phyloP scores from a whole-genome alignment of 148 eudicot species.

The Polygonum maritimum region DNA sequence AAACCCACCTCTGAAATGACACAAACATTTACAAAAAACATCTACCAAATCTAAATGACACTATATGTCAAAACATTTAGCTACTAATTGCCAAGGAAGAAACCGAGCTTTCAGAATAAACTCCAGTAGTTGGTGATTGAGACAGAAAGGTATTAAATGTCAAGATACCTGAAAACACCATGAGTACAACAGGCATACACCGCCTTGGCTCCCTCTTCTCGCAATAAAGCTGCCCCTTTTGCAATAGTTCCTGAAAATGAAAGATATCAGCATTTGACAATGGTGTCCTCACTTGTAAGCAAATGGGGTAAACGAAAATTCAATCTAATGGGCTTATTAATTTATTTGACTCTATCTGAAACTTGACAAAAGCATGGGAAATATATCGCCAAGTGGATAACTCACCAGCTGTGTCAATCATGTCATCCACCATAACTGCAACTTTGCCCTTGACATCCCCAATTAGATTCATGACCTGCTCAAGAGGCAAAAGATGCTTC shows the following conservation, averaged over 20 bases:
- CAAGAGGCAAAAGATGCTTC: not conserved
- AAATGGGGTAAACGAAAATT: not conserved
- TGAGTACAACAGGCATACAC: constrained; percentile 72
- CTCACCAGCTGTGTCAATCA: constrained; percentile 98
- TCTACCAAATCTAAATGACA: not conserved
- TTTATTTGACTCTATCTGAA: not conserved
- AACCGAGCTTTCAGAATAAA: not conserved
- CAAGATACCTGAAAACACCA: constrained; percentile 56
- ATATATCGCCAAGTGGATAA: not conserved
- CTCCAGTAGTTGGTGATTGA: not conserved
- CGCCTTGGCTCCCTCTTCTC: constrained; percentile 60
- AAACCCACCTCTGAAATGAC: not conserved
- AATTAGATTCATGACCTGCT: constrained; percentile 90
- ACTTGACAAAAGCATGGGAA: not conserved
- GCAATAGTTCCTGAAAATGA: constrained; percentile 43
- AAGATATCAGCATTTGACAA: not conserved
- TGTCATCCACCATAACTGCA: constrained; percentile 95
- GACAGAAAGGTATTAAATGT: not conserved
- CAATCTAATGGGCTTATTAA: not conserved
- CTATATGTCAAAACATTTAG: not conserved
- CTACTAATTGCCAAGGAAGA: not conserved
- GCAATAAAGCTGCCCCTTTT: constrained; percentile 58
- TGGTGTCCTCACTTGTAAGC: not conserved
- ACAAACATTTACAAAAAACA: not conserved
- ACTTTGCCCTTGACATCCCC: constrained; percentile 98